A percentile compares a stretch with the other conserved stretches of the same genome.
Evolutionary conservation across 495 filamentous ascomycete genomes (phyloP).

Genomic region (Tuber borchii): DNA sequence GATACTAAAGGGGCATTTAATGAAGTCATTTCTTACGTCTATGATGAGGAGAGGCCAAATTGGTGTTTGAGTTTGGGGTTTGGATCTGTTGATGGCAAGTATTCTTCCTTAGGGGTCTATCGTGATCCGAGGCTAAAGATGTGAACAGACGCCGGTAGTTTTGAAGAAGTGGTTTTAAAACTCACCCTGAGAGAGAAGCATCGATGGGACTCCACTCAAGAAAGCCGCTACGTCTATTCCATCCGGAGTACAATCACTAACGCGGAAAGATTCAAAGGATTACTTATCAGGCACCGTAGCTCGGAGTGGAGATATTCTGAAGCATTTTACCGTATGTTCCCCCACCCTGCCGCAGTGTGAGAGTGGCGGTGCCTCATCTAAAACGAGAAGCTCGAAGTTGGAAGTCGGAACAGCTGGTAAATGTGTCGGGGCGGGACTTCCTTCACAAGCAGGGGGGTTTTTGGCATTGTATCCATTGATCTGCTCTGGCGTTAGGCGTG

Average conservation of each 20-base stretch:
- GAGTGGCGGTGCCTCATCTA: background rate
- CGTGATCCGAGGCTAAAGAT: background rate
- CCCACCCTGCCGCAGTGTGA: background rate
- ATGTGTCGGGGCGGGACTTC: background rate
- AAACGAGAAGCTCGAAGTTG: background rate
- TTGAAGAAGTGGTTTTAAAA: background rate
- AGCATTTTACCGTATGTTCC: background rate
- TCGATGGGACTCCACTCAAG: background rate
- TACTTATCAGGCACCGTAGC: background rate
- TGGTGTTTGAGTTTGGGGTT: background rate
- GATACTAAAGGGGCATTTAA: background rate
- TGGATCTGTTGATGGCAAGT: background rate
- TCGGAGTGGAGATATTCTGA: background rate
- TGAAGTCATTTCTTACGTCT: background rate
- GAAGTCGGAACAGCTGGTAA: background rate
- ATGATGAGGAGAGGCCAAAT: background rate
- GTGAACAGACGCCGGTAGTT: background rate
- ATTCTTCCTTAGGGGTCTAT: background rate
- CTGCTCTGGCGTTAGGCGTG: background rate
- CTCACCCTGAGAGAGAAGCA: background rate
- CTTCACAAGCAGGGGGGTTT: background rate
- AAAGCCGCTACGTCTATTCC: background rate
- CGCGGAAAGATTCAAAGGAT: background rate
- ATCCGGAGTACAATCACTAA: background rate
- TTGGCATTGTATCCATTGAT: background rate